Base-by-base conservation (phyloP, 83 land plant species). In the Diphasiastrum complanatum region DNA sequence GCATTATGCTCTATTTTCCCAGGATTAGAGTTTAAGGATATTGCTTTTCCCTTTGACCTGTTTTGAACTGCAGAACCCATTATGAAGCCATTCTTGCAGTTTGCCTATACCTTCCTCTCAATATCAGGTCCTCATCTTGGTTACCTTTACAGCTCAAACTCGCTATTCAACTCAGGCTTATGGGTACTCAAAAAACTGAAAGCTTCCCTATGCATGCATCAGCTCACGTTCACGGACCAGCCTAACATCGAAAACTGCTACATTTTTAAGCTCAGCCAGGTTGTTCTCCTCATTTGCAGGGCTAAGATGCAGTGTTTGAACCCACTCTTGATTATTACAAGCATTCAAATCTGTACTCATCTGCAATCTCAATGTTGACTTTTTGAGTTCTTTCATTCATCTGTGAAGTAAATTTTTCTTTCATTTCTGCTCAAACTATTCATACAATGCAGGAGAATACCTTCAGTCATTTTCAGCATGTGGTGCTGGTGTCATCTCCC, bases 111-210 rank as follows among this genome's bases (percentile, higher is more conserved):
- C 32, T 89, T 78, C 62, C 40, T 89, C 41, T 89, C 96, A 3
- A 29, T 89, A 16, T 85, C 96, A 48, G 96, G 96, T 4, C 96
- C 96, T 47, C 96, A 89, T 60, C 53, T 89, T 48, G 96, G 96
- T 12, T 89, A 85, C 54, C 57, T 86, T 38, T 89, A 89, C 70
- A 83, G 96, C 70, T 81, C 87, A 55, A 89, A 89, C 68, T 75
- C 87, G 38, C 66, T 89, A 53, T 89, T 89, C 66, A 89, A 86
- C 60, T 85, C 91, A 29, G 96, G 96, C 5, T 41, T 89, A 51
- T 89, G 96, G 96, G 78, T 89, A 6, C 68, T 89, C 65, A 89
- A 89, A 72, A 89, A 85, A 75, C 70, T 85, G 37, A 85, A 89
- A 62, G 78, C 73, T 32, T 78, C 85, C 53, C 87, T 69, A 40